Evolutionary conservation across 2,329 filamentous ascomycete species (phyloP), one percentile per base, ranked within the genome.

Genomic region (Colletotrichum limetticola): DNA sequence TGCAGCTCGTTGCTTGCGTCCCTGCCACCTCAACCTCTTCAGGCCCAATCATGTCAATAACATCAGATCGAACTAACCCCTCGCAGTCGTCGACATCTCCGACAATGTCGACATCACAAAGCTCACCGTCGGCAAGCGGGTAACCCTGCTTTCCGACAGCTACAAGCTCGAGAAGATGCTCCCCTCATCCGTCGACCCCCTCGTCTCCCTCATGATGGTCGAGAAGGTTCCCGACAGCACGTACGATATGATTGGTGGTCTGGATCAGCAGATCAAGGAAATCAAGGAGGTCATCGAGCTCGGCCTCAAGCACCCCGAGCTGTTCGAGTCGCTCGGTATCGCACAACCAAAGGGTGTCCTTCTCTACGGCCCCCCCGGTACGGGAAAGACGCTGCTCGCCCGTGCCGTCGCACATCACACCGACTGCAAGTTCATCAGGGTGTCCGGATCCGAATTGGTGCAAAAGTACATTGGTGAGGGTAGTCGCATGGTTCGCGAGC

Each of bases 261-360:
- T 99, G 75, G 97, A 99, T 82, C 96, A 99, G 83, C 97, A 99
- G 83, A 98, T 99, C 87, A 98, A 99, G 87, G 97, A 99, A 83
- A 99, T 99, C 89, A 99, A 99, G 86, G 97, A 99, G 86, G 97
- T 99, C 79, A 98, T 99, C 83, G 97, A 99, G 87, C 92, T 99
- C 57, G 97, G 97, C 76, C 91, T 99, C 75, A 98, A 98, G 88
- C 97, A 99, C 83, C 97, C 97, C 6, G 97, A 99, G 85, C 91
- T 99, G 46, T 99, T 99, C 85, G 97, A 99, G 85, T 98, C 95
- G n/a, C 91, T 99, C 71, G 97, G 97, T 79, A 99, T 99, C 79
- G 97, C 96, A 77, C 97, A 99, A 81, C 97, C 97, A 58, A 99
- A 99, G 86, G 97, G 97, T 81, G 97, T 99, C 22, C 87, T 99